Conservation (phyloP, 1,284 basidiomycete genomes). For the Heterobasidion irregulare region DNA sequence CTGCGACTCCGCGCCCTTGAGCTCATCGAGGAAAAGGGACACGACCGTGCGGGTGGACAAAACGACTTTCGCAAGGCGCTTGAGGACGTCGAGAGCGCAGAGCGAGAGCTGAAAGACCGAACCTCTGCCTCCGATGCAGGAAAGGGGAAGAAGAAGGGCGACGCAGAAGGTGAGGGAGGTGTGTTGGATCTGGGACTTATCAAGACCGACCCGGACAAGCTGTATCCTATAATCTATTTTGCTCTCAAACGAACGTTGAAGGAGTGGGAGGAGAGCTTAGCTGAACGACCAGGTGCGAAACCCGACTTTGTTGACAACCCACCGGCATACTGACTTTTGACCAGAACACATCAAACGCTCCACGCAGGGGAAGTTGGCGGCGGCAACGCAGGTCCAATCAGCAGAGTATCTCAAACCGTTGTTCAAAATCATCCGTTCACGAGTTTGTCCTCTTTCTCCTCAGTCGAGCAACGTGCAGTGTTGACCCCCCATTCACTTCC, state of each 20-base stretch:
- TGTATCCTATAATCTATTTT: constrained; percentile 97
- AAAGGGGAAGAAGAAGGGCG: constrained; percentile 58
- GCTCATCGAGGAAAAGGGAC: constrained; percentile 84
- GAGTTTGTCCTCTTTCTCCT: constrained; percentile 44
- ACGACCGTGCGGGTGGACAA: constrained; percentile 68
- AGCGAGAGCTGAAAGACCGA: constrained; percentile 59
- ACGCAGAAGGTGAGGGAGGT: constrained; percentile 40
- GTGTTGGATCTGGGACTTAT: constrained; percentile 76
- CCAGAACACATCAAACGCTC: constrained; percentile 58
- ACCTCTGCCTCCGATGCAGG: constrained; percentile 24
- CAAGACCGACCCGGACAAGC: constrained; percentile 90
- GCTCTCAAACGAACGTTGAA: constrained; percentile 88
- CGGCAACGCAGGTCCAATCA: constrained; percentile 93
- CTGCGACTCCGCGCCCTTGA: constrained; percentile 89
- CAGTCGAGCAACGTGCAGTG: not conserved
- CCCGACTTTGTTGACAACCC: not conserved
- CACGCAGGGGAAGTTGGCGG: constrained; percentile 88
- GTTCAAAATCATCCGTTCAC: constrained; percentile 82
- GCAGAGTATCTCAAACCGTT: constrained; percentile 96
- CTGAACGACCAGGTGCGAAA: constrained; percentile 73
- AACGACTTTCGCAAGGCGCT: constrained; percentile 95
- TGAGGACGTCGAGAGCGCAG: constrained; percentile 84
- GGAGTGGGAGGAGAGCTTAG: constrained; percentile 95
- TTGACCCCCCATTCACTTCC: constrained; percentile 1
- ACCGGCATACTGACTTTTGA: constrained; percentile 5